Conservation (phyloP, 2,329 filamentous ascomycete genomes). For the Xylariaceae sp. region DNA sequence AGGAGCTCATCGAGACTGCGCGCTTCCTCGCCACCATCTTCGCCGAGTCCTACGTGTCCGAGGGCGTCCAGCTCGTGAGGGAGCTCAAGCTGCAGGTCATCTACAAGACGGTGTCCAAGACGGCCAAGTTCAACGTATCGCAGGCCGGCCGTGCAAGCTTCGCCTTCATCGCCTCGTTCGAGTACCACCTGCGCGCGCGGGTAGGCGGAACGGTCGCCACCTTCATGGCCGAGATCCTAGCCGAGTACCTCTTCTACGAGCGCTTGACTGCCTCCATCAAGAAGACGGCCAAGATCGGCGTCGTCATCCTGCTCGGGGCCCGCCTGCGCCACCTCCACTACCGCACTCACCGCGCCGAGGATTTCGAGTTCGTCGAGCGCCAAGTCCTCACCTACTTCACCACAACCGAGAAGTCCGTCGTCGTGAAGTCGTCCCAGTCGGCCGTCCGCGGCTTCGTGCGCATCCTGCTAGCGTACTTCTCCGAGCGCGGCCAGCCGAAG, state of each 20-base stretch:
- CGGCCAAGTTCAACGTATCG: constrained; percentile 6
- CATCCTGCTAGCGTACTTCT: constrained; percentile 12
- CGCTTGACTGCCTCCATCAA: constrained; percentile 11
- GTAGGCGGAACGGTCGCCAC: constrained; percentile 7
- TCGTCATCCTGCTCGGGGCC: constrained; percentile 11
- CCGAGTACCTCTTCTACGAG: constrained; percentile 15
- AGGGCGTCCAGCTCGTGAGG: constrained; percentile 11
- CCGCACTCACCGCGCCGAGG: constrained; percentile 7
- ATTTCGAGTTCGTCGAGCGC: constrained; percentile 12
- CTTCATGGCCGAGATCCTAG: constrained; percentile 14
- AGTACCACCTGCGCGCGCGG: constrained; percentile 10
- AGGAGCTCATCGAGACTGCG: constrained; percentile 13
- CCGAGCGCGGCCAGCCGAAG: constrained; percentile 8
- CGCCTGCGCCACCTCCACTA: constrained; percentile 11
- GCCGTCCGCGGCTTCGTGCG: constrained; percentile 13
- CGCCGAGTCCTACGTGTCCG: constrained; percentile 5
- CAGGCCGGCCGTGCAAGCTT: constrained; percentile 11
- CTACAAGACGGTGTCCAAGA: constrained; percentile 10
- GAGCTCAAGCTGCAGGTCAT: constrained; percentile 15
- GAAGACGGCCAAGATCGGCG: constrained; percentile 9
- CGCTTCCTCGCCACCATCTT: constrained; percentile 10
- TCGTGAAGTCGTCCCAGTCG: constrained; percentile 6
- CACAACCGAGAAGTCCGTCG: constrained; percentile 5
- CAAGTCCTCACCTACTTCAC: constrained; percentile 13
- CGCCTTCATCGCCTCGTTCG: constrained; percentile 14